Percentiles rank a stretch among this genome's conserved stretches.
These are phyloP conservation scores for Tolypocladium amazonense DNA, from an alignment of 2,329 filamentous ascomycete species.

Conservation along the genomic window DNA sequence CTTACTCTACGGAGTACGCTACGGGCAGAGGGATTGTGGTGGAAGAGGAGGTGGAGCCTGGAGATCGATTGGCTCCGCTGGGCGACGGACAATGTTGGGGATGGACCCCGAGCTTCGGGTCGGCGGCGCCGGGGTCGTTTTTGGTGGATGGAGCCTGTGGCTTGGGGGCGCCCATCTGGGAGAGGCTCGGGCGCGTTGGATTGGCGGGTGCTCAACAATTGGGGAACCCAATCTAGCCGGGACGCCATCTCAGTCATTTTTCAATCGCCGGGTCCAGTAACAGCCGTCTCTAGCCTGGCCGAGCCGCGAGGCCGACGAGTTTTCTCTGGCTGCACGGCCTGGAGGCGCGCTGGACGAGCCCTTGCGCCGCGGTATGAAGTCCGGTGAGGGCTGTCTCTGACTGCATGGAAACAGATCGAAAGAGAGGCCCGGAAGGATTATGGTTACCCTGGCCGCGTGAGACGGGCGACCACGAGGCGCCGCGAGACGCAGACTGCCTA, in stretches of 20 bases:
- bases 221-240: constrained; percentile 2
- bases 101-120: not conserved
- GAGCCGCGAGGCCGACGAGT: not conserved
- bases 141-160: not conserved
- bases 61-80: not conserved
- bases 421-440: not conserved
- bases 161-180: not conserved
- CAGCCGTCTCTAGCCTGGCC: not conserved
- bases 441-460: not conserved
- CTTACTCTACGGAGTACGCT: not conserved
- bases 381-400: not conserved
- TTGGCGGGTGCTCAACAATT: constrained; percentile 8
- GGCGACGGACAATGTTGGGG: not conserved
- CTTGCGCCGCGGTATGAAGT: no score
- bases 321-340: not conserved
- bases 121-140: not conserved
- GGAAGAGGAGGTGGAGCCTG: not conserved
- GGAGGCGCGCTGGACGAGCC: not conserved
- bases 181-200: not conserved
- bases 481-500: not conserved
- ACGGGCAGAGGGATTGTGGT: not conserved
- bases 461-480: not conserved
- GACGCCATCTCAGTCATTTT: not conserved
- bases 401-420: not conserved
- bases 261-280: no score